A percentile compares a stretch with the other conserved stretches of the same genome.
phyloP scores from a whole-genome alignment of 2,329 filamentous ascomycete species.

The Xylaria arbuscula region DNA sequence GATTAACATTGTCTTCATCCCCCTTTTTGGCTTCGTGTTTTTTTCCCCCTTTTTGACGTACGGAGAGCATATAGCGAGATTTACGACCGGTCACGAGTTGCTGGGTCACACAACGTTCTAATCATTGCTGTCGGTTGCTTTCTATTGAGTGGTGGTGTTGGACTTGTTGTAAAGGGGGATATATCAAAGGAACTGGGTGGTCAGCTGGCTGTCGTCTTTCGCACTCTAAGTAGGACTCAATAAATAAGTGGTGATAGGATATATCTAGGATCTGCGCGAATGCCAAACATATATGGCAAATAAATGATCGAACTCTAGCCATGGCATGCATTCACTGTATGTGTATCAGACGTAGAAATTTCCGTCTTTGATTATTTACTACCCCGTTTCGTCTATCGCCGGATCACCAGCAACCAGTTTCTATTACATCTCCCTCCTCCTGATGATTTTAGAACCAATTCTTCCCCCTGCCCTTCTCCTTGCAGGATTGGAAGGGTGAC shows the following conservation, averaged over 20 bases:
- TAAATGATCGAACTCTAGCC: not conserved
- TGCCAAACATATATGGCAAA: slow-evolving; percentile 1
- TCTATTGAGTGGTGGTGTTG: slow-evolving; percentile 9
- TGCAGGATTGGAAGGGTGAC: not conserved
- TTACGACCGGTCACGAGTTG: not conserved
- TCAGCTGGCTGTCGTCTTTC: slow-evolving; percentile 6
- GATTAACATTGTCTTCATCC: not conserved
- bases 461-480: not conserved
- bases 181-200: not conserved
- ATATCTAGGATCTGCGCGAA: not conserved
- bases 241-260: slow-evolving; percentile 1
- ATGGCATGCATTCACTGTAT: not conserved
- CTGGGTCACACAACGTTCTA: not conserved
- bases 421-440: slow-evolving; percentile 4
- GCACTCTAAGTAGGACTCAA: not conserved
- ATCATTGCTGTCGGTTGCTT: slow-evolving; percentile 16
- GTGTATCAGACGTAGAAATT: slow-evolving; percentile 2
- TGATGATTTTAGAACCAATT: not conserved
- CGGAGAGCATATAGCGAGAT: slow-evolving; percentile 21
- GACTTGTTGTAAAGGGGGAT: slow-evolving; percentile 1
- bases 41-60: slow-evolving; percentile 3
- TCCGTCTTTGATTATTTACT: not conserved
- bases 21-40: not conserved
- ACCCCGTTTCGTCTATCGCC: slow-evolving; percentile 23
- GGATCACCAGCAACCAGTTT: not conserved